phyloP scores from a whole-genome alignment of 306 rosid genomes.

The Echinosophora koreensis region DNA sequence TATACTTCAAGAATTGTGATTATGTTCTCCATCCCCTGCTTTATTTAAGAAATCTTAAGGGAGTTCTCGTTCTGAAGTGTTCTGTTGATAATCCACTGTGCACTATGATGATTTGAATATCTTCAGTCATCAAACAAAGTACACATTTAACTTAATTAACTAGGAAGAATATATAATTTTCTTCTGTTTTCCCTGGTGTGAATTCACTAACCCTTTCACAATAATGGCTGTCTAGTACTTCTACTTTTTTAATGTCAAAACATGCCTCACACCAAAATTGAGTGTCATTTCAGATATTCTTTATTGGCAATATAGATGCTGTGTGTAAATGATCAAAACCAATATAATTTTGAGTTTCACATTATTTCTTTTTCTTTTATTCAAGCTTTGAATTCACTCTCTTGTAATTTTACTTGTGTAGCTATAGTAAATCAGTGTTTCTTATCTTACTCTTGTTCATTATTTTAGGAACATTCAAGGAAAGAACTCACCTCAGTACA shows the following conservation, averaged over 20 bases:
- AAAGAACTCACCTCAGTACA: constrained; percentile 50
- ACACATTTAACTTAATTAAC: constrained; percentile 13
- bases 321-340: constrained; percentile 13
- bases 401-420: constrained; percentile 5
- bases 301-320: constrained; percentile 5
- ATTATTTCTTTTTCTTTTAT: not conserved
- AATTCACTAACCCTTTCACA: constrained; percentile 11
- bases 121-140: constrained; percentile 18
- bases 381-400: constrained; percentile 19
- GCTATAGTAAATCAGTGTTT: constrained; percentile 29
- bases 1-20: not conserved
- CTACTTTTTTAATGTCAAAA: not conserved
- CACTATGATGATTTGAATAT: constrained; percentile 26
- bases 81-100: constrained; percentile 9
- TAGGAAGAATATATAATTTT: constrained; percentile 22
- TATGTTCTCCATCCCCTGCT: constrained; percentile 25
- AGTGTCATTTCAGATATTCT: constrained; percentile 4
- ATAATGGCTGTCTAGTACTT: not conserved
- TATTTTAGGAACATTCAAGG: constrained; percentile 65
- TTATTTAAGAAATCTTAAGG: not conserved
- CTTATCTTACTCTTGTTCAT: constrained; percentile 39
- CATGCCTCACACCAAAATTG: not conserved
- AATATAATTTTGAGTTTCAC: not conserved
- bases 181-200: constrained; percentile 7
- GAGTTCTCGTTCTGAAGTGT: not conserved